Percentiles rank a stretch among this genome's conserved stretches.
phyloP scores from a whole-genome alignment of 345 rosid species.

The Murraya koenigii region DNA sequence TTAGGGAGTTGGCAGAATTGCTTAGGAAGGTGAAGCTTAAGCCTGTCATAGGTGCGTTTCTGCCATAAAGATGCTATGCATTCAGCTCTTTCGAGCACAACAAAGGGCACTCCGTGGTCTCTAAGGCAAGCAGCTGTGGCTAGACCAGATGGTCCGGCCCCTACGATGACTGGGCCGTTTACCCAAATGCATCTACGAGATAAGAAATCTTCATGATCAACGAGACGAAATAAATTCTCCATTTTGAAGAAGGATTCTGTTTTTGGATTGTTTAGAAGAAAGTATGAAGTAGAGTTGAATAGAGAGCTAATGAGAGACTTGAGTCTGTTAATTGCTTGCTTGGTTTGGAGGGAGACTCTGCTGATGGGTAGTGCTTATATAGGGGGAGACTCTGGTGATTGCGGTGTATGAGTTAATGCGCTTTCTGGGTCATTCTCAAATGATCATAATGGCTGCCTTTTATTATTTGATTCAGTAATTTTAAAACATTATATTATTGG shows the following conservation, averaged over 20 bases:
- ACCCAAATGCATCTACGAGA: constrained; percentile 59
- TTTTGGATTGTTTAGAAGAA: neutral
- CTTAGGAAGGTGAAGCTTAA: constrained; percentile 80
- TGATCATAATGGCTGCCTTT: constrained; percentile 14
- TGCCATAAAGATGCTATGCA: constrained; percentile 92
- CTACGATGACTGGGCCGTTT: constrained; percentile 75
- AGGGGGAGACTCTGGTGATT: constrained; percentile 17
- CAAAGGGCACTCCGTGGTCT: constrained; percentile 67
- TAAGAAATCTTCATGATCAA: constrained; percentile 41
- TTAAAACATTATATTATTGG: constrained; percentile 11
- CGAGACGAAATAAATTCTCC: constrained; percentile 44
- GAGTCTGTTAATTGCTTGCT: neutral
- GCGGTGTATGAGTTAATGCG: constrained; percentile 7
- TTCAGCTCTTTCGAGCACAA: constrained; percentile 73
- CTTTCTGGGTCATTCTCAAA: constrained; percentile 21
- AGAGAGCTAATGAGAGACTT: neutral
- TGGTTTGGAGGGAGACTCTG: constrained; percentile 11
- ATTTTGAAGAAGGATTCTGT: constrained; percentile 14
- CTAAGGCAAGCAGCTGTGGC: constrained; percentile 81
- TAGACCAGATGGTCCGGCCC: constrained; percentile 86
- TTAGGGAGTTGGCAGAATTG: constrained; percentile 84
- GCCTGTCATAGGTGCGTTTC: constrained; percentile 73
- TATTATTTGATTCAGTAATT: constrained; percentile 4
- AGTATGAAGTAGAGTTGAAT: neutral
- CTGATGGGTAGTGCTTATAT: constrained; percentile 28